Conservation (phyloP, 306 rosid species). For the Malus orientalis region DNA sequence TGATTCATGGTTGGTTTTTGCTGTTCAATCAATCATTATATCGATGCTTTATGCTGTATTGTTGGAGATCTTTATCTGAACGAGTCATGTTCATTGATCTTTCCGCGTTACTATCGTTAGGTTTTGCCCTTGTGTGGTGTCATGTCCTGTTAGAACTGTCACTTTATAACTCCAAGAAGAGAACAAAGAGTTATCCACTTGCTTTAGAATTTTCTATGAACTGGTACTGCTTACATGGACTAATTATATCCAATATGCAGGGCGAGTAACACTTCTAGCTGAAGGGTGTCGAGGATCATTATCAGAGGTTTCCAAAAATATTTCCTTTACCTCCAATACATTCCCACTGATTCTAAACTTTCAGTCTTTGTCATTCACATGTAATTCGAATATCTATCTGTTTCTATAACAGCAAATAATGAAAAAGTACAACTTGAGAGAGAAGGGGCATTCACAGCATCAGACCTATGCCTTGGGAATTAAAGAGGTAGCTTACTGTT, state of each 20-base stretch:
- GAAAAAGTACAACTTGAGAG: conserved; percentile 65
- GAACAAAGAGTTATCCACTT: not conserved
- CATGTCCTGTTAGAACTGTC: not conserved
- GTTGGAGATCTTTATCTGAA: not conserved
- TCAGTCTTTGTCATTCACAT: conserved; percentile 4
- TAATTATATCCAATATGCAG: conserved; percentile 36
- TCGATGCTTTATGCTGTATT: not conserved
- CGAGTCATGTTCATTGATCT: not conserved
- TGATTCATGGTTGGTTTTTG: too few relatives aligned
- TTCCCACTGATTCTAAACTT: conserved; percentile 11
- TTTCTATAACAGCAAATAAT: conserved; percentile 49
- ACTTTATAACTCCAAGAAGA: not conserved
- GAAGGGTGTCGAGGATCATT: conserved; percentile 97
- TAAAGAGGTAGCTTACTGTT: conserved; percentile 51
- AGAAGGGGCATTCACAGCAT: conserved; percentile 70
- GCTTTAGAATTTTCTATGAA: not conserved
- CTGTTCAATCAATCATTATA: too few relatives aligned
- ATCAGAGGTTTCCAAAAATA: conserved; percentile 64
- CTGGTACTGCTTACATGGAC: not conserved
- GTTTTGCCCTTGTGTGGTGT: not conserved
- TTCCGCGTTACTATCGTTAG: not conserved
- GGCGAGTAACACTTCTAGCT: conserved; percentile 65
- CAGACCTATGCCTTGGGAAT: conserved; percentile 97
- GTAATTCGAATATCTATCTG: conserved; percentile 9
- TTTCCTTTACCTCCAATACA: not conserved